A percentile compares a stretch with the other conserved stretches of the same genome.
Evolutionary conservation across 441 rosid species (phyloP).

Genomic region (Erodium chrysanthum): DNA sequence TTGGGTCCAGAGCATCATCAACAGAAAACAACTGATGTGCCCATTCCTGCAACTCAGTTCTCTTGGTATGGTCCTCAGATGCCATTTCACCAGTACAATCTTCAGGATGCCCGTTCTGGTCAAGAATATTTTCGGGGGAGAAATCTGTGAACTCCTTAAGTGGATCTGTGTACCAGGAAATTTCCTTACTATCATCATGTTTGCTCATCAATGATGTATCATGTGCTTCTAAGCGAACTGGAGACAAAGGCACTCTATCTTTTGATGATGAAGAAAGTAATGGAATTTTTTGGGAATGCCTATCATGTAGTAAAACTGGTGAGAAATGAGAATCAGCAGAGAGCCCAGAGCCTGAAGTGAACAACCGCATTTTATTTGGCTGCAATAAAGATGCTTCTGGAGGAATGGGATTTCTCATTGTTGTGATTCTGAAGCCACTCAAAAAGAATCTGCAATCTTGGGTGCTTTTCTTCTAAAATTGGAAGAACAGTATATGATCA

Average conservation of each 20-base stretch:
- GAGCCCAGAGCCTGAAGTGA: constrained; percentile 19
- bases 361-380: constrained; percentile 16
- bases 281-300: constrained; percentile 30
- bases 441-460: constrained; percentile 22
- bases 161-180: constrained; percentile 7
- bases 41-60: constrained; percentile 61
- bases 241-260: constrained; percentile 24
- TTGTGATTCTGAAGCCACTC: constrained; percentile 29
- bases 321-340: constrained; percentile 27
- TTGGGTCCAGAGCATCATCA: constrained; percentile 48
- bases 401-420: constrained; percentile 27
- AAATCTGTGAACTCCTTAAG: constrained; percentile 31
- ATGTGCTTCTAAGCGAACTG: constrained; percentile 24
- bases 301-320: constrained; percentile 31
- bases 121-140: constrained; percentile 34
- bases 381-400: constrained; percentile 34
- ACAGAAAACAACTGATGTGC: constrained; percentile 51
- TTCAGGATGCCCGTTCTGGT: constrained; percentile 36
- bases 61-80: constrained; percentile 33
- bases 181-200: constrained; percentile 35
- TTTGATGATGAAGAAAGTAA: constrained; percentile 32
- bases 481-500: constrained; percentile 38
- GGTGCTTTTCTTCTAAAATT: constrained; percentile 28
- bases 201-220: constrained; percentile 23
- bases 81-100: constrained; percentile 30